Percentiles rank a stretch among this genome's conserved stretches.
Conservation (phyloP, 345 rosid species). For the Cardiospermum halicacabum region DNA sequence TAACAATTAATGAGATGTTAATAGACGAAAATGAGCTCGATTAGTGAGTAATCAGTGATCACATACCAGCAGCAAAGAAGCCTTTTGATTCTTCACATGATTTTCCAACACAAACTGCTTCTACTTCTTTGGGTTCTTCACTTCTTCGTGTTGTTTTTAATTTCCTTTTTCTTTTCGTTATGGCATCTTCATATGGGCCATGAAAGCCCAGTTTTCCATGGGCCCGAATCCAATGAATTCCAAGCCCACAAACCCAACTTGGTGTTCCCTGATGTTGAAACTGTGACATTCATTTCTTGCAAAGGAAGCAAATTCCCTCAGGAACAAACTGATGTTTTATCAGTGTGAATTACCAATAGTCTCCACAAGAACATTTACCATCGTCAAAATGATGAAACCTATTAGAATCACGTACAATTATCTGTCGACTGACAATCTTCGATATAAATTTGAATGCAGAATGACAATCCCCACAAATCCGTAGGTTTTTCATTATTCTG, state of each 20-base stretch:
- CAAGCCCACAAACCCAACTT: neutral
- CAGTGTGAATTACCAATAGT: slow-evolving; percentile 59
- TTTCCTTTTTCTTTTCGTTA: neutral
- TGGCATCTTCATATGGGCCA: neutral
- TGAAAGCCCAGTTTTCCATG: neutral
- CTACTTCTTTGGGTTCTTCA: slow-evolving; percentile 2
- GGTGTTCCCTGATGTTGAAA: neutral
- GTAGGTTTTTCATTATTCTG: slow-evolving; percentile 89
- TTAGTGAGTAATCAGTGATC: neutral
- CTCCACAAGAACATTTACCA: slow-evolving; percentile 74
- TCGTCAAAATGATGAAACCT: slow-evolving; percentile 87
- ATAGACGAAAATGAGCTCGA: neutral
- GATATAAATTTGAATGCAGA: slow-evolving; percentile 79
- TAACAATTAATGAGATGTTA: neutral
- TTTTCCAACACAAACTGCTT: neutral
- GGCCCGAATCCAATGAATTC: neutral
- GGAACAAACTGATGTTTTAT: neutral
- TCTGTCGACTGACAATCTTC: slow-evolving; percentile 49
- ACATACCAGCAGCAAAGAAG: neutral
- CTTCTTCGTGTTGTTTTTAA: neutral
- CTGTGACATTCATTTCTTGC: neutral
- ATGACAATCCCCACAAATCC: slow-evolving; percentile 87
- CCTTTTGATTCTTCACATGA: slow-evolving; percentile 1
- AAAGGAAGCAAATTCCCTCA: neutral
- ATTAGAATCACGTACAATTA: slow-evolving; percentile 73